Evolutionary conservation across 768 basidiomycete genomes (phyloP).

Genomic region (Pluteus cervinus): DNA sequence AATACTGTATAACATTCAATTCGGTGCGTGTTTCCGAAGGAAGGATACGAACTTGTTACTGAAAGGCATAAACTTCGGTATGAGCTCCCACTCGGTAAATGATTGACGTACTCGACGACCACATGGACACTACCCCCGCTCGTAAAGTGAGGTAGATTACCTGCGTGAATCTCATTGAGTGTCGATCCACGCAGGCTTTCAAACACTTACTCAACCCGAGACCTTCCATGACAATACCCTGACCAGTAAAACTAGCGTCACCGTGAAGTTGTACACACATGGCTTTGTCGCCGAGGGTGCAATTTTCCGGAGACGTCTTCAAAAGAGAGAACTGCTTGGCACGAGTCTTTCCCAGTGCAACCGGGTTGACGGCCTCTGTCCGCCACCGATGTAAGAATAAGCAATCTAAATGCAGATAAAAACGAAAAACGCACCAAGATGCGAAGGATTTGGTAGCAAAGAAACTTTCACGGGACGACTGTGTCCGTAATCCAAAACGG

Average conservation of each 20-base stretch:
- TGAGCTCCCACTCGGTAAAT: not conserved
- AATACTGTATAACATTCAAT: slow-evolving; percentile 44
- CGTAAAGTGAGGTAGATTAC: slow-evolving; percentile 86
- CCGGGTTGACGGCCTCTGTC: slow-evolving; percentile 80
- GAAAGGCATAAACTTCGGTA: slow-evolving; percentile 3
- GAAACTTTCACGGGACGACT: slow-evolving; percentile 60
- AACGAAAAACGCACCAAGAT: slow-evolving; percentile 42
- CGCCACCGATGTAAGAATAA: not conserved
- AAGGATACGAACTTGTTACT: slow-evolving; percentile 50
- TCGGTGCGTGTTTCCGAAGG: not conserved
- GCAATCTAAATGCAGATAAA: slow-evolving; percentile 5
- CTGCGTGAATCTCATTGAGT: slow-evolving; percentile 23
- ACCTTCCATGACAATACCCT: slow-evolving; percentile 86
- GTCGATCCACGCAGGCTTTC: slow-evolving; percentile 1
- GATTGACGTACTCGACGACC: slow-evolving; percentile 72
- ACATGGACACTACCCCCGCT: slow-evolving; percentile 88
- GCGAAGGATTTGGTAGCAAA: slow-evolving; percentile 75
- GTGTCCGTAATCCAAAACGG: slow-evolving; percentile 52
- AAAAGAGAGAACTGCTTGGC: slow-evolving; percentile 85
- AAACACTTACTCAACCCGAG: slow-evolving; percentile 66
- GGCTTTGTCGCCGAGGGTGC: slow-evolving; percentile 59
- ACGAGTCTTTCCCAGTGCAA: slow-evolving; percentile 84
- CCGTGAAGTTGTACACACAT: slow-evolving; percentile 91
- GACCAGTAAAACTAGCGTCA: slow-evolving; percentile 87
- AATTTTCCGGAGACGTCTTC: slow-evolving; percentile 51